Conservation (phyloP, 2,329 filamentous ascomycete species). For the Ophiostoma pallidulum region DNA sequence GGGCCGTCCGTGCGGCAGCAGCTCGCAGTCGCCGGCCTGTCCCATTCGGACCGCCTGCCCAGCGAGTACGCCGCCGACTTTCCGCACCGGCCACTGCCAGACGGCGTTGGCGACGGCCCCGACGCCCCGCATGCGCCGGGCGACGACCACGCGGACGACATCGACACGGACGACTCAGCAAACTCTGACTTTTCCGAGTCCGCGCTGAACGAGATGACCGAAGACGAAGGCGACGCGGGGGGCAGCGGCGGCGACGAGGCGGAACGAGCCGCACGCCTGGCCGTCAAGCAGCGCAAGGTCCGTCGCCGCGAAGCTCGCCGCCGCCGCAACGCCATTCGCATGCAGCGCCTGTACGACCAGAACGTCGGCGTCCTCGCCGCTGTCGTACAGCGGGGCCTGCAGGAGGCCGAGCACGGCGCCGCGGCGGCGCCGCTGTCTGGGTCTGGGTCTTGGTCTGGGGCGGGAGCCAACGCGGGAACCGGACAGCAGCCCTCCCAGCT, state of each 20-base stretch:
- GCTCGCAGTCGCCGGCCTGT: slow-evolving; percentile 43
- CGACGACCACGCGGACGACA: slow-evolving; percentile 1
- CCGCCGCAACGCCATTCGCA: slow-evolving; percentile 27
- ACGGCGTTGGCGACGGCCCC: slow-evolving; percentile 9
- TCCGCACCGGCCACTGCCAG: slow-evolving; percentile 38
- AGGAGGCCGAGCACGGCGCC: slow-evolving; percentile 23
- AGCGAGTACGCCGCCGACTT: slow-evolving; percentile 33
- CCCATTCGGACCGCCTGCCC: slow-evolving; percentile 35
- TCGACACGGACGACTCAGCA: background rate
- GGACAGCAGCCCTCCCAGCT: too few species aligned
- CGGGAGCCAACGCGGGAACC: too few species aligned
- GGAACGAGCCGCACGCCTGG: slow-evolving; percentile 1
- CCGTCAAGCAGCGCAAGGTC: slow-evolving; percentile 1
- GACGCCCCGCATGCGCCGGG: background rate
- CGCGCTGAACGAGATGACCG: background rate
- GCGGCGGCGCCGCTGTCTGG: slow-evolving; percentile 42
- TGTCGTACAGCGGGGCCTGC: slow-evolving; percentile 63
- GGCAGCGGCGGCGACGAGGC: background rate
- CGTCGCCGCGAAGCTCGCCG: slow-evolving; percentile 7
- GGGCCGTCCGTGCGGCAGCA: slow-evolving; percentile 42
- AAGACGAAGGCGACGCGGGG: background rate
- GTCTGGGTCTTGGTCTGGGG: too few species aligned
- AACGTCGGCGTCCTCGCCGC: slow-evolving; percentile 60
- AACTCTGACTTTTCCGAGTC: background rate
- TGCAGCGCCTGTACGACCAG: slow-evolving; percentile 22